A percentile compares a stretch with the other conserved stretches of the same genome.
Evolutionary conservation across 768 basidiomycete species (phyloP).

Genomic region (Artomyces pyxidatus): DNA sequence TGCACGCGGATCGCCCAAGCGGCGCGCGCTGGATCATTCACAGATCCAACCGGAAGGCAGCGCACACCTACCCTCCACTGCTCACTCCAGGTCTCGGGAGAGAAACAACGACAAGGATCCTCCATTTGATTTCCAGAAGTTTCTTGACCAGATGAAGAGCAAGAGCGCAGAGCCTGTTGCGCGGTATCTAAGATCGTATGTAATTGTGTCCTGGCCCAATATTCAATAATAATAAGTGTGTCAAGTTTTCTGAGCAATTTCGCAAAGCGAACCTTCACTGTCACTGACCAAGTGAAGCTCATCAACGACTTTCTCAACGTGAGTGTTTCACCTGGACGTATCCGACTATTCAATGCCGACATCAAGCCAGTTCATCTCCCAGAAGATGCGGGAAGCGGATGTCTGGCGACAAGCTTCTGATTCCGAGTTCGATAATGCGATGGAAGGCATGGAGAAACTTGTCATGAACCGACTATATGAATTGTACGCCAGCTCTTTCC

Average conservation of each 20-base stretch:
- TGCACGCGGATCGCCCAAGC: conserved; percentile 11
- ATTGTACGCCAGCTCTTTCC: conserved; percentile 51
- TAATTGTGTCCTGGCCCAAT: conserved; percentile 17
- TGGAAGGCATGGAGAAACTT: conserved; percentile 99
- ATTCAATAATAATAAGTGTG: background rate
- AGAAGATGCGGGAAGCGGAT: conserved; percentile 79
- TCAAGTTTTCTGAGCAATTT: conserved; percentile 89
- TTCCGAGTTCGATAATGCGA: conserved; percentile 88
- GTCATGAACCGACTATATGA: conserved; percentile 98
- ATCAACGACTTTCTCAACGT: conserved; percentile 91
- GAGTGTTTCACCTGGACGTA: conserved; percentile 20
- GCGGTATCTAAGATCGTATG: conserved; percentile 91
- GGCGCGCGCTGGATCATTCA: background rate
- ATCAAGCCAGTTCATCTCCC: conserved; percentile 69
- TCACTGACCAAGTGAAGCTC: conserved; percentile 89
- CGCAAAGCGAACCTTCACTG: conserved; percentile 82
- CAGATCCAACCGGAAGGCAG: background rate
- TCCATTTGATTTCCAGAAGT: conserved; percentile 88
- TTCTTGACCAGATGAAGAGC: conserved; percentile 90
- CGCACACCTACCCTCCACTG: background rate
- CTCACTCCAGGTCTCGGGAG: conserved; percentile 26
- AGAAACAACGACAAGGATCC: conserved; percentile 28
- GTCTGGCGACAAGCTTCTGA: conserved; percentile 75
- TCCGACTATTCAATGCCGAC: background rate
- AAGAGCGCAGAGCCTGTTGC: conserved; percentile 87